A percentile compares a stretch with the other conserved stretches of the same genome.
These are phyloP conservation scores for Rhododendron henanense DNA, from an alignment of 148 eudicot genomes.

Conservation along the genomic window DNA sequence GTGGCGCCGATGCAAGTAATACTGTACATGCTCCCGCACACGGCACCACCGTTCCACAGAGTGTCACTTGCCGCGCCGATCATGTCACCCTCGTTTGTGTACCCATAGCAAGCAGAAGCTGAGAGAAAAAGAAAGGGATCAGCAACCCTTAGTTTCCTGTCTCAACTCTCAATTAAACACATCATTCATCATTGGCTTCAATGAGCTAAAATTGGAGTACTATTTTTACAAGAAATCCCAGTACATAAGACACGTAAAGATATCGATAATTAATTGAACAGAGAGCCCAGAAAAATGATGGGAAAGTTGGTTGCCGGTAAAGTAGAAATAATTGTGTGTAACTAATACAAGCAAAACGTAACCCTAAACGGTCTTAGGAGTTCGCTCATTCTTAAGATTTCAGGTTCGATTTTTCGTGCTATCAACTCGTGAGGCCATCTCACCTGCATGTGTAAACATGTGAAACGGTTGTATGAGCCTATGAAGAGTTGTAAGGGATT, in stretches of 20 bases:
- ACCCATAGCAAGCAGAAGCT: slow-evolving; percentile 23
- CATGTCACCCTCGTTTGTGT: slow-evolving; percentile 11
- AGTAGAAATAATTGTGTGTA: neutral
- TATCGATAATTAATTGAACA: neutral
- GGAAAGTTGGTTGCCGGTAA: neutral
- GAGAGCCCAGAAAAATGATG: neutral
- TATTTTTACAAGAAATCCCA: too few relatives aligned
- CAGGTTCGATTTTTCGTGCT: too few relatives aligned
- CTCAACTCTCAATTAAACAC: neutral
- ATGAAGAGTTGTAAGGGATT: too few relatives aligned
- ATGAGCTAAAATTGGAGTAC: too few relatives aligned
- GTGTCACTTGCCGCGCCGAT: slow-evolving; percentile 27
- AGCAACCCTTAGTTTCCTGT: neutral
- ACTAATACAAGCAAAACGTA: too few relatives aligned
- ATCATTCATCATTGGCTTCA: too few relatives aligned
- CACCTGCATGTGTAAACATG: too few relatives aligned
- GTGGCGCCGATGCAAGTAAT: slow-evolving; percentile 31
- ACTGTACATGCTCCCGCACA: slow-evolving; percentile 24
- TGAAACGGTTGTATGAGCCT: too few relatives aligned
- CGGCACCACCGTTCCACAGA: slow-evolving; percentile 26
- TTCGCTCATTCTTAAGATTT: too few relatives aligned
- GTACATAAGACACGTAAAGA: too few relatives aligned
- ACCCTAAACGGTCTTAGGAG: too few relatives aligned
- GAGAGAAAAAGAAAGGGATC: neutral
- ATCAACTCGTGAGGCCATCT: too few relatives aligned